Evolutionary conservation across 1,284 basidiomycete species (phyloP), one percentile per base, ranked within the genome.

Genomic region (Flammula alnicola): DNA sequence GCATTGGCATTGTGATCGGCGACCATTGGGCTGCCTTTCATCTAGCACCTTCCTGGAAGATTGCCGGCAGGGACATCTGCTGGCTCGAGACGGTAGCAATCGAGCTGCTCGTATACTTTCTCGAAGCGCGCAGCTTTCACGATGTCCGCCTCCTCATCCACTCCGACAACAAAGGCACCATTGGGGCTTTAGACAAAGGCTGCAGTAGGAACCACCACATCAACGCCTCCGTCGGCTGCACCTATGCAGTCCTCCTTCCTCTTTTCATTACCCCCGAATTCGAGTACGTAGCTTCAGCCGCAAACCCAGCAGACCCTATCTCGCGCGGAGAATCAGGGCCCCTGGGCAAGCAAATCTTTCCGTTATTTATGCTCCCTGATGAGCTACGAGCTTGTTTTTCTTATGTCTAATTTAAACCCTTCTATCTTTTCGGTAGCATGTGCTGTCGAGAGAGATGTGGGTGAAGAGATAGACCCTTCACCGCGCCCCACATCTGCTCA

Each of bases 141-240:
- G 51, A 59, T 2, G 26, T 17, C 14, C 35, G 54, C 7, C 16
- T 71, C 3, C 32, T 61, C 4, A 51, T 72, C 10, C 57, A 58
- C n/a, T 67, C 63, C 0, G 67, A 72, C 55, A 72, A 72, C 48
- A 54, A 63, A 23, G 69, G 68, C 11, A 66, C 68, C 1, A 68
- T 72, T 27, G 63, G 61, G 0, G 63, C 68, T 10, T 45, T 57
- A 3, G 39, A 46, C 1, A 60, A 62, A 36, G 66, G 63, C 9
- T 54, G 56, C 8, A 59, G 62, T 35, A 27, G 40, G 2, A 65
- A 67, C 41, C 33, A 49, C n/a, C 37, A 62, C 9, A 56, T 62
- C 25, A 66, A 65, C 20, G 31, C 57, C 1, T 58, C 61, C 4
- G 56, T 65, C 17, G 54, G 54, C 5, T 57, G 66, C 3, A 60